Evolutionary conservation across 2,329 filamentous ascomycete species (phyloP).

Genomic region (Aspergillus quadricinctus): DNA sequence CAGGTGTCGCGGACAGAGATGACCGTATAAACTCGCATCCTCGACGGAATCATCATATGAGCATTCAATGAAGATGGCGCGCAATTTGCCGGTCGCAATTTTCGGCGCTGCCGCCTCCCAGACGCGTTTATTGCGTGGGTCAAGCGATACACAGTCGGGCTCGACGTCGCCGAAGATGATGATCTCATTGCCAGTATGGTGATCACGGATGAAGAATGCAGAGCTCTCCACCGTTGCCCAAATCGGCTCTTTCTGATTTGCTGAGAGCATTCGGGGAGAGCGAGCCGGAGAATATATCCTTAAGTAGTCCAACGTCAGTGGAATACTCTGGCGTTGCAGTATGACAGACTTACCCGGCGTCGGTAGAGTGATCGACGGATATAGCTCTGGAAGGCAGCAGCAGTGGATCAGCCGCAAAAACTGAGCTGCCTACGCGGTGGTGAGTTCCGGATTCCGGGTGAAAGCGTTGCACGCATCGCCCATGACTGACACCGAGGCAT

Average conservation of each 20-base stretch:
- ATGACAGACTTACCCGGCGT: constrained; percentile 25
- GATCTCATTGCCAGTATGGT: constrained; percentile 66
- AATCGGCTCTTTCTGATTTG: constrained; percentile 14
- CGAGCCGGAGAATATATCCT: constrained; percentile 30
- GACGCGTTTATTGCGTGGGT: constrained; percentile 73
- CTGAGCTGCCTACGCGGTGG: constrained; percentile 51
- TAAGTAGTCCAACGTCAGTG: neutral
- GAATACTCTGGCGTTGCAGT: neutral
- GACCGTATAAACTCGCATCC: constrained; percentile 78
- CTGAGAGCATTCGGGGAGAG: constrained; percentile 20
- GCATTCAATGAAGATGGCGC: constrained; percentile 90
- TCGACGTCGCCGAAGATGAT: constrained; percentile 96
- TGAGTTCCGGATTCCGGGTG: constrained; percentile 46
- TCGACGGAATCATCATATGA: constrained; percentile 80
- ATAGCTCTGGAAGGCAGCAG: constrained; percentile 38
- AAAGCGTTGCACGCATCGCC: constrained; percentile 75
- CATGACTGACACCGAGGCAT: constrained; percentile 82
- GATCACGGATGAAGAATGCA: constrained; percentile 85
- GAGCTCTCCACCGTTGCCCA: constrained; percentile 63
- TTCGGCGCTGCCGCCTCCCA: constrained; percentile 90
- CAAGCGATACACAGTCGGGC: constrained; percentile 77
- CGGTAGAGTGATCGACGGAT: constrained; percentile 27
- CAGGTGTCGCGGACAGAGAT: constrained; percentile 78
- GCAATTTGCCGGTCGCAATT: constrained; percentile 66
- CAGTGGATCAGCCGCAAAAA: constrained; percentile 45